Evolutionary conservation across 371 early-diverging fungal species (phyloP).

Genomic region (Mortierella sp.): DNA sequence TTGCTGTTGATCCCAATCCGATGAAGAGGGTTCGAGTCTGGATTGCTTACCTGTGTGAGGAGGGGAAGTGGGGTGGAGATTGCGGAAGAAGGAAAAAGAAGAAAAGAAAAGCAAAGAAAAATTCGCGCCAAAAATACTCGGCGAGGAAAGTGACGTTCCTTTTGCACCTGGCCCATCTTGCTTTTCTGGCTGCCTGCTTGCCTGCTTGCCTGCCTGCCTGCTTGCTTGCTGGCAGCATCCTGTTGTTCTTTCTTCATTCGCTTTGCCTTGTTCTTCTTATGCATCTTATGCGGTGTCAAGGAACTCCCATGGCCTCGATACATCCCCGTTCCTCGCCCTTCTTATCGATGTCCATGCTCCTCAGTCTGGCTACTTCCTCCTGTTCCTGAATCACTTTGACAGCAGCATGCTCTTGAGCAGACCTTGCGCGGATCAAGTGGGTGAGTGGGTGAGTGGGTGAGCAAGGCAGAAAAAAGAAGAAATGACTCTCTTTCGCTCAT

Average conservation of each 20-base stretch:
- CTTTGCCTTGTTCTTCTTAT: too few relatives aligned
- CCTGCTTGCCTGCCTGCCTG: too few relatives aligned
- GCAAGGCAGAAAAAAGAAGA: too few relatives aligned
- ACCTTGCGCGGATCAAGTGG: too few relatives aligned
- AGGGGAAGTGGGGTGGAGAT: background rate
- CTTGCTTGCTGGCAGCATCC: background rate
- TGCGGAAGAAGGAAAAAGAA: slow-evolving; percentile 19
- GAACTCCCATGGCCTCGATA: too few relatives aligned
- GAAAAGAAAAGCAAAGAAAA: slow-evolving; percentile 6
- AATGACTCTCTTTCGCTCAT: background rate
- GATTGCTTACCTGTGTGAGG: slow-evolving; percentile 15
- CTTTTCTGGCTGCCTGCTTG: background rate
- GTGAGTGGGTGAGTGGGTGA: too few relatives aligned
- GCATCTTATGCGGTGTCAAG: too few relatives aligned
- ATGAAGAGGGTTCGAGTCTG: background rate
- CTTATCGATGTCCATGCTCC: too few relatives aligned
- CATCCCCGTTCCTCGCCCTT: too few relatives aligned
- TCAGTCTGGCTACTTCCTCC: too few relatives aligned
- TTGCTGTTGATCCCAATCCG: background rate
- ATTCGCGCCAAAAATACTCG: slow-evolving; percentile 5
- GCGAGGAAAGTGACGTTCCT: slow-evolving; percentile 6
- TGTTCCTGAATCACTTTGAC: too few relatives aligned
- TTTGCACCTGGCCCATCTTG: background rate
- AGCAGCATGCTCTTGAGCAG: too few relatives aligned
- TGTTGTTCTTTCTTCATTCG: background rate